Percentiles rank a stretch among this genome's conserved stretches.
Conservation (phyloP, 2,329 filamentous ascomycete genomes). For the Sporothrix luriei region DNA sequence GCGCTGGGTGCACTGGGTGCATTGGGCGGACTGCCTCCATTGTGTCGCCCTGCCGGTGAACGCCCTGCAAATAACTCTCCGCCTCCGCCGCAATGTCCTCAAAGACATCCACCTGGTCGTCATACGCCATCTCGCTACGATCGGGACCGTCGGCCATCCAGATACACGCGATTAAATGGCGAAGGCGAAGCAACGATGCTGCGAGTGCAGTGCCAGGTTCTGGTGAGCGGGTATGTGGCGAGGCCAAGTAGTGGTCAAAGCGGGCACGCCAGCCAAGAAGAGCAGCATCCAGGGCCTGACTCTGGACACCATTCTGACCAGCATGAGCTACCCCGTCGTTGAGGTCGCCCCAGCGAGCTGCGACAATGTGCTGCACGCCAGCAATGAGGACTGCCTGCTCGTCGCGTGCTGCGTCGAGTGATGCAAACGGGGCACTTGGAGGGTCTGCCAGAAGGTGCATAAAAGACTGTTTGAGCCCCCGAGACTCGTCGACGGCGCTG, state of each 20-base stretch:
- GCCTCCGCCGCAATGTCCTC: conserved; percentile 11
- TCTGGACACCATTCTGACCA: not conserved
- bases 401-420: conserved; percentile 6
- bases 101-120: conserved; percentile 4
- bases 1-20: too few species aligned
- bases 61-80: not conserved
- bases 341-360: not conserved
- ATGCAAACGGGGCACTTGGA: not conserved
- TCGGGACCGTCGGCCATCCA: conserved; percentile 14
- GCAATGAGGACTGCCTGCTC: conserved; percentile 6
- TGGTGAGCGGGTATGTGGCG: not conserved
- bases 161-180: not conserved
- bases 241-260: not conserved
- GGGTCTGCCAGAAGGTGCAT: not conserved
- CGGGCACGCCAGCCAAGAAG: not conserved
- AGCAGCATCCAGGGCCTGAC: not conserved
- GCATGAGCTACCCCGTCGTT: not conserved
- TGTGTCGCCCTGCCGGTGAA: not conserved
- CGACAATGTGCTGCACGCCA: not conserved
- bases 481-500: not conserved
- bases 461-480: not conserved
- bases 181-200: conserved; percentile 16
- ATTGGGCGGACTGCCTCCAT: too few species aligned
- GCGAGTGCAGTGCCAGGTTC: not conserved
- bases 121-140: conserved; percentile 7